Evolutionary conservation across 352 stramenopile genomes (phyloP).

Genomic region (Phytophthora foliorum): DNA sequence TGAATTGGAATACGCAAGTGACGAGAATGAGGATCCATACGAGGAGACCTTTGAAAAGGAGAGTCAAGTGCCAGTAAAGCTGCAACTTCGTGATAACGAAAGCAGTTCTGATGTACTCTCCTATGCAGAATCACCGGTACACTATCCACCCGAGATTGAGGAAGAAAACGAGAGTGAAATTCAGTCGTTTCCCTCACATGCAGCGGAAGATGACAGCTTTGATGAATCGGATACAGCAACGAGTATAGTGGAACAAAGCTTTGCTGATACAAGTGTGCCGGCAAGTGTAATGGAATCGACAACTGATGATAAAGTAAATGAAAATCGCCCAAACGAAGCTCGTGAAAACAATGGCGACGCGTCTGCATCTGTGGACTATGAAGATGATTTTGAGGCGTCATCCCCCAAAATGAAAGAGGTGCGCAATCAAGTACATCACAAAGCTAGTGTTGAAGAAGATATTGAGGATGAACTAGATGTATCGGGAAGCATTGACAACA

Average conservation of each 20-base stretch:
- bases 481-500: conserved; percentile 1
- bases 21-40: conserved; percentile 36
- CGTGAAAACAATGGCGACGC: conserved; percentile 7
- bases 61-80: conserved; percentile 24
- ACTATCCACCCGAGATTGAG: background rate
- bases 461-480: background rate
- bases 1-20: conserved; percentile 25
- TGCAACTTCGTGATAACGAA: background rate
- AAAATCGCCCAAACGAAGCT: conserved; percentile 2
- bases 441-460: conserved; percentile 11
- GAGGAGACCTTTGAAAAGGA: conserved; percentile 57
- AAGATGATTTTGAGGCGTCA: conserved; percentile 61
- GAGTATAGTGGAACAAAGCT: conserved; percentile 22
- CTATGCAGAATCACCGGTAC: conserved; percentile 6
- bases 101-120: background rate
- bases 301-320: conserved; percentile 14
- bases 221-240: conserved; percentile 5
- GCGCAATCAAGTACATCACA: background rate
- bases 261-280: conserved; percentile 9
- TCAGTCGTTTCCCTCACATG: conserved; percentile 7
- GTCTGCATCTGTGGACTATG: conserved; percentile 39
- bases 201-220: background rate
- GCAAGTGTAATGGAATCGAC: conserved; percentile 20
- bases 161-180: conserved; percentile 28
- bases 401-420: conserved; percentile 23